Percentiles rank a stretch among this genome's conserved stretches.
Conservation (phyloP, 2,329 filamentous ascomycete genomes). For the Cytospora piceae region DNA sequence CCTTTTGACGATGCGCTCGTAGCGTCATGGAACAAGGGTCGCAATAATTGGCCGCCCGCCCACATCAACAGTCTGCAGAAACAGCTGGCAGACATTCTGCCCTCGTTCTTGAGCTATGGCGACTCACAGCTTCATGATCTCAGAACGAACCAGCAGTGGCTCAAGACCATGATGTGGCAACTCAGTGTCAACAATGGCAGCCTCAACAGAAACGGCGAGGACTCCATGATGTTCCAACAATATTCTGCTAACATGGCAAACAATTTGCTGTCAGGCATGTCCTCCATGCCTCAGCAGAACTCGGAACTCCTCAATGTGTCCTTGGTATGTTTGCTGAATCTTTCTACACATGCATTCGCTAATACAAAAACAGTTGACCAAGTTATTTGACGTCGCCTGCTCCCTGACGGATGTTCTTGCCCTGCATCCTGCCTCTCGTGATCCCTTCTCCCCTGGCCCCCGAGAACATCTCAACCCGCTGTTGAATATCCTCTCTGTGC, state of each 20-base stretch:
- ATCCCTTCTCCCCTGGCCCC: constrained; percentile 68
- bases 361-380: constrained; percentile 64
- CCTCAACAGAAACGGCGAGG: constrained; percentile 50
- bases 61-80: constrained; percentile 64
- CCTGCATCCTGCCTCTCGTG: constrained; percentile 61
- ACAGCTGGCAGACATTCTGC: constrained; percentile 60
- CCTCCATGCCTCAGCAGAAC: constrained; percentile 70
- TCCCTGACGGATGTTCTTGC: constrained; percentile 75
- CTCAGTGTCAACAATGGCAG: constrained; percentile 60
- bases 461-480: constrained; percentile 75
- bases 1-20: constrained; percentile 69
- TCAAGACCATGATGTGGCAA: constrained; percentile 68
- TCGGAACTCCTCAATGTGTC: constrained; percentile 77
- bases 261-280: constrained; percentile 69
- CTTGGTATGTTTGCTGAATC: constrained; percentile 57
- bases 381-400: constrained; percentile 76
- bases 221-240: constrained; percentile 64
- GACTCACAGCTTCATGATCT: constrained; percentile 61
- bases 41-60: constrained; percentile 57
- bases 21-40: constrained; percentile 68
- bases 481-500: constrained; percentile 66
- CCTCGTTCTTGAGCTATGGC: constrained; percentile 53
- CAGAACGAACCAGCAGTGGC: constrained; percentile 65
- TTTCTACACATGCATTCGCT: constrained; percentile 7
- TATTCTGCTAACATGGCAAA: constrained; percentile 66